Evolutionary conservation across 495 filamentous ascomycete species (phyloP).

Genomic region (Annulohypoxylon stygium): DNA sequence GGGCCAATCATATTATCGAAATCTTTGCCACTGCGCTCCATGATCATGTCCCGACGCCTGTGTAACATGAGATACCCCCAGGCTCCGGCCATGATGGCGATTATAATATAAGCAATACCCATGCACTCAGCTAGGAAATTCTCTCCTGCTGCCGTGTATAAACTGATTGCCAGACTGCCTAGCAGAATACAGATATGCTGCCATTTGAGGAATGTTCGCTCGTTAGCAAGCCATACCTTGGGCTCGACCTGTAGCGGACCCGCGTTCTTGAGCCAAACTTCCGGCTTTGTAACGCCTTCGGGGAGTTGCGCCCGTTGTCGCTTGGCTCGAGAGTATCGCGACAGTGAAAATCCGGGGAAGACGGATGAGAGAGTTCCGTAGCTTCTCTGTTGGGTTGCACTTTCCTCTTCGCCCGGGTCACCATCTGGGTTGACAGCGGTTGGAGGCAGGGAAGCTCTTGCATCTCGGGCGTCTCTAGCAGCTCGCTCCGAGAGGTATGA

Average conservation of each 20-base stretch:
- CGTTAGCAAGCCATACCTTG: conserved; percentile 98
- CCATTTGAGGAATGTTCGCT: conserved; percentile 98
- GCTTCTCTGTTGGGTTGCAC: conserved; percentile 48
- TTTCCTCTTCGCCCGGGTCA: conserved; percentile 47
- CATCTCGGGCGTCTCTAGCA: conserved; percentile 58
- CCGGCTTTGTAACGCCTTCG: conserved; percentile 86
- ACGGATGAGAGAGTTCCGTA: conserved; percentile 68
- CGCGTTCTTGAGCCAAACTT: conserved; percentile 89
- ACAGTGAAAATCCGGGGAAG: conserved; percentile 80
- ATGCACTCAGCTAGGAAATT: conserved; percentile 79
- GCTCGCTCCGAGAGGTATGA: conserved; percentile 65
- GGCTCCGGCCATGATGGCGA: conserved; percentile 82
- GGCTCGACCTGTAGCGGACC: conserved; percentile 92
- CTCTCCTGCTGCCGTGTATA: conserved; percentile 88
- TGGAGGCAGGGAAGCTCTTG: conserved; percentile 34
- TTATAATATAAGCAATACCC: conserved; percentile 82
- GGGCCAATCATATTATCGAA: conserved; percentile 91
- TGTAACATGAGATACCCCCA: conserved; percentile 93
- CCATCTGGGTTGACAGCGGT: conserved; percentile 37
- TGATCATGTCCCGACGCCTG: conserved; percentile 80
- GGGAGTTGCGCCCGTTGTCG: conserved; percentile 67
- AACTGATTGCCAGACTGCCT: conserved; percentile 80
- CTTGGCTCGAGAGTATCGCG: conserved; percentile 74
- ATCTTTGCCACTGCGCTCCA: conserved; percentile 86
- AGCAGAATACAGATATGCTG: conserved; percentile 91